Conservation (phyloP, 805 yeast genomes). For the Blastobotrys terrestris region DNA sequence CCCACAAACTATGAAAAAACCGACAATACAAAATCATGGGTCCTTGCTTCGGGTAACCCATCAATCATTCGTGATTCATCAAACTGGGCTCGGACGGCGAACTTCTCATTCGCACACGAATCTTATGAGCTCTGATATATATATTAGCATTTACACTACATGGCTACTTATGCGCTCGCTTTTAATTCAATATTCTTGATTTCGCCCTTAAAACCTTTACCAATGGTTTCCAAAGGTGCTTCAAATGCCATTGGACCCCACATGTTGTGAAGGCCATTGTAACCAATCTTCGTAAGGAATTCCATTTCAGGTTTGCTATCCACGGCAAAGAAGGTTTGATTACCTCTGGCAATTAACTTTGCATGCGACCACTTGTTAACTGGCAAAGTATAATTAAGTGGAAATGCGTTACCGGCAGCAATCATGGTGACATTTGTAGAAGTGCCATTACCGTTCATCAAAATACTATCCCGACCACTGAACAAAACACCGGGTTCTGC, state of each 20-base stretch:
- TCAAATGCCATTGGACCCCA: constrained; percentile 2
- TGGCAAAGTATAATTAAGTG: background rate
- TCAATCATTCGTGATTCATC: background rate
- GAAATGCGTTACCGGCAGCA: constrained; percentile 5
- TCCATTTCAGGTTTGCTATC: background rate
- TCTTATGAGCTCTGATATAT: background rate
- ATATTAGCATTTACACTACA: too few species aligned
- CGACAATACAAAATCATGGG: background rate
- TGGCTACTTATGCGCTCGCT: background rate
- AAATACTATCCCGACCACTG: background rate
- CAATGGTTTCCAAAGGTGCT: background rate
- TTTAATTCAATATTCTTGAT: background rate
- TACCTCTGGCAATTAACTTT: background rate
- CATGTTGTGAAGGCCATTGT: background rate
- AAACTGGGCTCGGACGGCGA: background rate
- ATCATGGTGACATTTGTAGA: constrained; percentile 1
- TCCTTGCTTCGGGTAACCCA: background rate
- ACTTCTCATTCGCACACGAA: background rate
- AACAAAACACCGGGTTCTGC: background rate
- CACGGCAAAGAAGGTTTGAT: background rate
- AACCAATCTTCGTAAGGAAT: constrained; percentile 1
- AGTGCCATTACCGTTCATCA: background rate
- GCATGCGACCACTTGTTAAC: background rate
- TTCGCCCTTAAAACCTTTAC: background rate
- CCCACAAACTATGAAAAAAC: background rate